phyloP scores from a whole-genome alignment of 805 yeast genomes.

The Candida suzukii region DNA sequence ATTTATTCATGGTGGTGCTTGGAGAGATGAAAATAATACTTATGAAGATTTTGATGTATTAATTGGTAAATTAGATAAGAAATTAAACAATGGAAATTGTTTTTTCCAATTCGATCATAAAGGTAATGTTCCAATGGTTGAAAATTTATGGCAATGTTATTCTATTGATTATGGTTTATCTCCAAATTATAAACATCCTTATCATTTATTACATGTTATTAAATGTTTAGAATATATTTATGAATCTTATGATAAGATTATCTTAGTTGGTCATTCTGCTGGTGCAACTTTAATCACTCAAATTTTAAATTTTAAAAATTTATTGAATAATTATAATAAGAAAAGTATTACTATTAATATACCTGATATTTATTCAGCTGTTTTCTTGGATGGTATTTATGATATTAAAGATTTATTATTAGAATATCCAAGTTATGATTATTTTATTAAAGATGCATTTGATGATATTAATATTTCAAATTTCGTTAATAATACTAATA shows the following conservation, averaged over 20 bases:
- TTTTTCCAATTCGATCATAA: too few species aligned
- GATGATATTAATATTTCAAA: conserved; percentile 10
- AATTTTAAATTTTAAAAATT: conserved; percentile 24
- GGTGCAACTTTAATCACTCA: conserved; percentile 68
- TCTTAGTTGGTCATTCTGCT: conserved; percentile 68
- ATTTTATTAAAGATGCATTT: conserved; percentile 58
- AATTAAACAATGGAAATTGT: conserved; percentile 6
- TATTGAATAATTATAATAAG: conserved; percentile 3
- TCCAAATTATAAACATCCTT: conserved; percentile 57
- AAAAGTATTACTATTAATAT: conserved; percentile 1
- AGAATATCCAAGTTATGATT: conserved; percentile 55
- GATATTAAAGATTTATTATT: conserved; percentile 40
- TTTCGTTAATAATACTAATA: conserved; percentile 4
- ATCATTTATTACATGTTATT: conserved; percentile 49
- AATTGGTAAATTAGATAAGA: conserved; percentile 12
- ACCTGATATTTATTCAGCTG: conserved; percentile 16
- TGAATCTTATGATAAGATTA: conserved; percentile 15
- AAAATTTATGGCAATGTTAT: conserved; percentile 20
- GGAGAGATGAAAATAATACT: conserved; percentile 69
- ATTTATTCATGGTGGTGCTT: conserved; percentile 83
- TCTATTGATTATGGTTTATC: conserved; percentile 62
- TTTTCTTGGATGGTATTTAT: conserved; percentile 67
- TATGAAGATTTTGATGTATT: conserved; percentile 43
- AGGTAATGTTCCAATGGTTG: not conserved
- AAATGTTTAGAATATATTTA: conserved; percentile 29